phyloP scores from a whole-genome alignment of 495 filamentous ascomycete species.

The Xylaria bambusicola region DNA sequence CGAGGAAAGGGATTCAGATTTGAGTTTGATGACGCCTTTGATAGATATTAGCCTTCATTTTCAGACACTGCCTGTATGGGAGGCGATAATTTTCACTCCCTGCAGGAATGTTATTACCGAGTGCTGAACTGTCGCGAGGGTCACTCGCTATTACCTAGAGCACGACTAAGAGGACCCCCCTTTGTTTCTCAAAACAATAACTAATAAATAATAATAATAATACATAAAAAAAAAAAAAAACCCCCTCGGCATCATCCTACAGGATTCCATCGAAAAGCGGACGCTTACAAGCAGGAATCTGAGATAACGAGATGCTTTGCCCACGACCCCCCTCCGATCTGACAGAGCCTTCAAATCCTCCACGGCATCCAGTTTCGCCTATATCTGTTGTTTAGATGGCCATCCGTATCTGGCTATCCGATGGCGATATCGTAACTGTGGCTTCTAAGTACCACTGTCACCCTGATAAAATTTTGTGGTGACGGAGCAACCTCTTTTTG shows the following conservation, averaged over 20 bases:
- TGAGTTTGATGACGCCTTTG: neutral
- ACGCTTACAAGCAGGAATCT: neutral
- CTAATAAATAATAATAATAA: too few species aligned
- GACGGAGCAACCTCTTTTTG: too few species aligned
- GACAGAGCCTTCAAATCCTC: neutral
- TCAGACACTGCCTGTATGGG: neutral
- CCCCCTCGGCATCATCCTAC: constrained; percentile 9
- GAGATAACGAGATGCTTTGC: neutral
- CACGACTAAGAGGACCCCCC: too few species aligned
- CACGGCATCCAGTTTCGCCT: constrained; percentile 6
- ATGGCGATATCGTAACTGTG: neutral
- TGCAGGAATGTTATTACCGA: too few species aligned
- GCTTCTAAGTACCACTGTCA: too few species aligned
- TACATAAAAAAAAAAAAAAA: too few species aligned
- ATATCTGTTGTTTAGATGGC: neutral
- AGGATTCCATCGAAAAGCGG: neutral
- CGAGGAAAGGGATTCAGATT: neutral
- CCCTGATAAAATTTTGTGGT: too few species aligned
- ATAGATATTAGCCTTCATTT: neutral
- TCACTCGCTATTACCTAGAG: neutral
- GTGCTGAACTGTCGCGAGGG: too few species aligned
- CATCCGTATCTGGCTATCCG: neutral
- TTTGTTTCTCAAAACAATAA: too few species aligned
- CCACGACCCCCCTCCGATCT: neutral
- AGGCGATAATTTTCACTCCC: too few species aligned